These are phyloP conservation scores for Nothophoma quercina DNA, from an alignment of 2,329 filamentous ascomycete species.

Conservation along the genomic window DNA sequence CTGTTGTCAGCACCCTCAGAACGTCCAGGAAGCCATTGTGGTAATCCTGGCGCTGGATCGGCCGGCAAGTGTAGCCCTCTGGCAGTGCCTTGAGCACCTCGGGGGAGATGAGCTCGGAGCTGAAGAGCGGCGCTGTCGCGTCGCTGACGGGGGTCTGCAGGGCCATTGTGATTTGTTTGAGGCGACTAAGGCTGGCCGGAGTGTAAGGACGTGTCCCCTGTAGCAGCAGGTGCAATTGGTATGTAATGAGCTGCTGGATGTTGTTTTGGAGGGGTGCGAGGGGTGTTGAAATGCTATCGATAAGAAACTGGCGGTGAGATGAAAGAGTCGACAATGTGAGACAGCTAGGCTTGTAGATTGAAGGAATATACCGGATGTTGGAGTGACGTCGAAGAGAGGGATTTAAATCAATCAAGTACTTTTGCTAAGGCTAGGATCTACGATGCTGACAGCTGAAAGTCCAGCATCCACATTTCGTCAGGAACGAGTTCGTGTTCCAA, in stretches of 20 bases:
- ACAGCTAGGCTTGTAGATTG: background rate
- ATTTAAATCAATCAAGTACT: background rate
- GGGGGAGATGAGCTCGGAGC: slow-evolving; percentile 77
- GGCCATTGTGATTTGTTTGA: slow-evolving; percentile 10
- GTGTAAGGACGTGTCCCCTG: too few relatives aligned
- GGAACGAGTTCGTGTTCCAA: slow-evolving; percentile 12
- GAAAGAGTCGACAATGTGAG: background rate
- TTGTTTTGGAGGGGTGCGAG: slow-evolving; percentile 9
- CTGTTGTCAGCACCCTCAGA: slow-evolving; percentile 87
- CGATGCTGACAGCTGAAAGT: slow-evolving; percentile 5
- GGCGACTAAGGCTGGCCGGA: slow-evolving; percentile 5
- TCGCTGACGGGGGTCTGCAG: slow-evolving; percentile 31
- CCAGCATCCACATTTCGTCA: slow-evolving; percentile 5
- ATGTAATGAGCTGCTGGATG: slow-evolving; percentile 5
- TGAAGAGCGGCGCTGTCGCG: slow-evolving; percentile 71
- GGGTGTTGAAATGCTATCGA: slow-evolving; percentile 28
- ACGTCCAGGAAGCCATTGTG: slow-evolving; percentile 86
- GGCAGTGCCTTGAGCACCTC: slow-evolving; percentile 76
- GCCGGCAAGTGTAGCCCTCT: slow-evolving; percentile 80
- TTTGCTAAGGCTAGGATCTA: background rate
- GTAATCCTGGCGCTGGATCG: slow-evolving; percentile 81
- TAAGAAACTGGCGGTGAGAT: slow-evolving; percentile 33
- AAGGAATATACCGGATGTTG: background rate
- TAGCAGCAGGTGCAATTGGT: background rate
- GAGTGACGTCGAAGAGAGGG: background rate